Evolutionary conservation across 2,329 filamentous ascomycete species (phyloP).

Genomic region (Cylindrodendrum hubeiense): DNA sequence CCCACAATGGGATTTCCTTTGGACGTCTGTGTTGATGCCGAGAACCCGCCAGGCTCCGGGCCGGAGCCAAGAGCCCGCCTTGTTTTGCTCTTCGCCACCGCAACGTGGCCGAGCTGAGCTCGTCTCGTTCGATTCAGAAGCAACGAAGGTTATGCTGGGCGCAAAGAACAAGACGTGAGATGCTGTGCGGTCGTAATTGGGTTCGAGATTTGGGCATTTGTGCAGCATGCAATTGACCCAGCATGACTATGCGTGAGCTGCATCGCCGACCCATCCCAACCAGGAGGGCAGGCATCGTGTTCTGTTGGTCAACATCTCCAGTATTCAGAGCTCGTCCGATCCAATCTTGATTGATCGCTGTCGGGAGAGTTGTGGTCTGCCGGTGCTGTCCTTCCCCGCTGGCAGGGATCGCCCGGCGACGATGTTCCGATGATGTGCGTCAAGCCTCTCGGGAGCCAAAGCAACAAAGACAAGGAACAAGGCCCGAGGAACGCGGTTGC

Average conservation of each 20-base stretch:
- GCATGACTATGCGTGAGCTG: background rate
- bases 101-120: background rate
- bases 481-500: conserved; percentile 9
- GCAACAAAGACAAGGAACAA: background rate
- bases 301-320: background rate
- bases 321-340: conserved; percentile 1
- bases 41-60: conserved; percentile 8
- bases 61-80: too few species aligned
- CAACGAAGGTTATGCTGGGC: background rate
- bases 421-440: conserved; percentile 19
- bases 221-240: conserved; percentile 7
- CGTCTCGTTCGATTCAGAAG: background rate
- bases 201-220: background rate
- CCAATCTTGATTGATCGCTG: conserved; percentile 22
- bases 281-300: background rate
- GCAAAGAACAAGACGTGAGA: background rate
- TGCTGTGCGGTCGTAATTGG: background rate
- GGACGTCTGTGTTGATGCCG: background rate
- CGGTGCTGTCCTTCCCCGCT: background rate
- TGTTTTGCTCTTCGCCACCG: background rate
- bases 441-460: conserved; percentile 11
- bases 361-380: background rate
- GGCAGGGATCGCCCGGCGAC: conserved; percentile 20
- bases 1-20: background rate
- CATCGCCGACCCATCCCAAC: conserved; percentile 4